Base-by-base conservation (phyloP, 2,329 filamentous ascomycete genomes). In the Periconia digitata region DNA sequence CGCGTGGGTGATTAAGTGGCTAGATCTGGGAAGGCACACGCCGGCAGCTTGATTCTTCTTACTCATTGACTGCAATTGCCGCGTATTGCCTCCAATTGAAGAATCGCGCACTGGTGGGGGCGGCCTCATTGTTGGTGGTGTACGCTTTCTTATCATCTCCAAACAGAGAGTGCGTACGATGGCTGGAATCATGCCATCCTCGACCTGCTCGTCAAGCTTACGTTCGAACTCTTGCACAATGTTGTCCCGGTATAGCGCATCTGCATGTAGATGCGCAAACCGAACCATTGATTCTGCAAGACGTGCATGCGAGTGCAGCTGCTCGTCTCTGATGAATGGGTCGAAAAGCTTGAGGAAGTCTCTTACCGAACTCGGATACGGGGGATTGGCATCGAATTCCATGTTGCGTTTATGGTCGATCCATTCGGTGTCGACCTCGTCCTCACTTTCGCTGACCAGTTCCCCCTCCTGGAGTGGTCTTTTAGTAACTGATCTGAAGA, bases 401-500 rank as follows among this genome's bases (percentile, higher is more conserved):
- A 37, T 8, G 35, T 37, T 37, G n/a, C 35, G n/a, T 37, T 8
- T 37, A 16, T 37, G 35, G 1, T 58, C 41, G 6, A 75, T 47
- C 71, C 74, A 76, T 2, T 47, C 49, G 21, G 69, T 63, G 36
- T 75, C 72, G 0, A 68, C 50, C 6, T 74, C 73, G 37, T 75
- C 71, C 22, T 77, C 75, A 53, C 73, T 76, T 46, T 77, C 74
- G 40, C 66, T 72, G 15, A 76, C 53, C 4, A 54, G 38, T 41
- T 75, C 72, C 7, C 70, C 74, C 27, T 68, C 60, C 7, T 53
- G 40, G 2, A 78, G 52, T 2, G 59, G 60, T 8, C 72, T 62
- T 51, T 76, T 77, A 1, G 70, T 70, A 2, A 59, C 53, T 10
- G 66, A 63, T n/a, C 73, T 63, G 50, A 73, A 76, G 47, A 76